Evolutionary conservation across 805 yeast genomes (phyloP).

Genomic region (Lachancea mirantina): DNA sequence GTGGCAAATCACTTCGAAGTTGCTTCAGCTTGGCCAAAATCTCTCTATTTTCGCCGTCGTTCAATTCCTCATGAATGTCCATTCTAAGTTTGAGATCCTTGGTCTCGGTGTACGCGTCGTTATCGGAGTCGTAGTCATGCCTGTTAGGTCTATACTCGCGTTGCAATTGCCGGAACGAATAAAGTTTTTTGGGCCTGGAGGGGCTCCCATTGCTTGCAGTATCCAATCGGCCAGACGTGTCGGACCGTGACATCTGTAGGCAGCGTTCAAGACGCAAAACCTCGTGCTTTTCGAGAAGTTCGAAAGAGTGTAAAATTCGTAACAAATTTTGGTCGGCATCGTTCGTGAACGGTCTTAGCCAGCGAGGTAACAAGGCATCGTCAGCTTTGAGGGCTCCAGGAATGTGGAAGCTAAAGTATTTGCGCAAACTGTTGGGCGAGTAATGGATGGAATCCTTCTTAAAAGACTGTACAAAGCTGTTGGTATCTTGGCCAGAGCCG

Average conservation of each 20-base stretch:
- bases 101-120: slow-evolving; percentile 9
- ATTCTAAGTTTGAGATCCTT: slow-evolving; percentile 8
- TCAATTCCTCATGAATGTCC: slow-evolving; percentile 11
- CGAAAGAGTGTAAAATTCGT: slow-evolving; percentile 29
- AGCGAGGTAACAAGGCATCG: slow-evolving; percentile 25
- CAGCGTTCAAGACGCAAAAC: slow-evolving; percentile 25
- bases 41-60: slow-evolving; percentile 8
- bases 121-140: slow-evolving; percentile 12
- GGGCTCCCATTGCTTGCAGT: neutral
- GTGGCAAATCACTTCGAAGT: neutral
- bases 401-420: slow-evolving; percentile 24
- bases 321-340: slow-evolving; percentile 20
- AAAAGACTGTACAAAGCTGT: slow-evolving; percentile 26
- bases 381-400: slow-evolving; percentile 18
- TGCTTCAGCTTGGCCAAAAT: slow-evolving; percentile 5
- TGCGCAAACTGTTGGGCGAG: slow-evolving; percentile 28
- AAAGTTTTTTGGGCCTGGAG: slow-evolving; percentile 4
- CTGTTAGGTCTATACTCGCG: slow-evolving; percentile 9
- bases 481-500: slow-evolving; percentile 15
- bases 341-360: slow-evolving; percentile 23
- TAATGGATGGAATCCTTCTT: slow-evolving; percentile 28
- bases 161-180: slow-evolving; percentile 10
- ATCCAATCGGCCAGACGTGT: neutral
- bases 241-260: slow-evolving; percentile 10
- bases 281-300: slow-evolving; percentile 32